Percentiles rank a stretch among this genome's conserved stretches.
Conservation (phyloP, 2,329 filamentous ascomycete species). For the Salinomyces thailandicus region DNA sequence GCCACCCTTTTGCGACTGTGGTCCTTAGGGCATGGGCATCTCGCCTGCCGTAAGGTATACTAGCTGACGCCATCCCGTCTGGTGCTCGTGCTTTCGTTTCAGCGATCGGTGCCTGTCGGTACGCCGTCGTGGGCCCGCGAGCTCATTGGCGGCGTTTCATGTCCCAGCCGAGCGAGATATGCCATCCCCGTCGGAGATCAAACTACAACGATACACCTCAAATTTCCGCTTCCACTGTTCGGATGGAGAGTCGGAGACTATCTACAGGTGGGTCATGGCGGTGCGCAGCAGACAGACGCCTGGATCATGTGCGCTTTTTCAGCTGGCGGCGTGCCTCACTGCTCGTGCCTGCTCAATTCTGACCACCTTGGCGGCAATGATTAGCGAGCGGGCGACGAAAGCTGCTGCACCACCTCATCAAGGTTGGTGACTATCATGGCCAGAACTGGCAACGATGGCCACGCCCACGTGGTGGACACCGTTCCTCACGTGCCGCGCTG, state of each 20-base stretch:
- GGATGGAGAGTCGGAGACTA: background rate
- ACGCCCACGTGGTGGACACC: conserved; percentile 2
- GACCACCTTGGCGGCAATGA: too few relatives aligned
- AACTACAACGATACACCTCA: conserved; percentile 3
- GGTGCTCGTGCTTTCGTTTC: background rate
- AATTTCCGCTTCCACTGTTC: conserved; percentile 2
- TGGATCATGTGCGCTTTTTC: background rate
- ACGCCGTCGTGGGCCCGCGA: background rate
- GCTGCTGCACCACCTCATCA: background rate
- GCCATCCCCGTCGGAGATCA: conserved; percentile 2
- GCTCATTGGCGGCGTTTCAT: conserved; percentile 2
- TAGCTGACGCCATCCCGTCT: background rate
- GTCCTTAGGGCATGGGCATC: too few relatives aligned
- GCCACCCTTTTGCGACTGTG: too few relatives aligned
- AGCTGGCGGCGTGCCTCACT: too few relatives aligned
- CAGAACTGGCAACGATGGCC: conserved; percentile 3
- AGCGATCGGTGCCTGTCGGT: background rate
- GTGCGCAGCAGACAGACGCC: too few relatives aligned
- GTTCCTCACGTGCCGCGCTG: conserved; percentile 3
- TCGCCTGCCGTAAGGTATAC: too few relatives aligned
- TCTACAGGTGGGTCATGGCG: too few relatives aligned
- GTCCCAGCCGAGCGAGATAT: background rate
- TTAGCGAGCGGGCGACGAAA: too few relatives aligned
- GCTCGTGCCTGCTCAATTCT: too few relatives aligned
- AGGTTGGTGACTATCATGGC: background rate